These are phyloP conservation scores for Cyclotella cryptica DNA, from an alignment of 108 stramenopile genomes.

Conservation along the genomic window DNA sequence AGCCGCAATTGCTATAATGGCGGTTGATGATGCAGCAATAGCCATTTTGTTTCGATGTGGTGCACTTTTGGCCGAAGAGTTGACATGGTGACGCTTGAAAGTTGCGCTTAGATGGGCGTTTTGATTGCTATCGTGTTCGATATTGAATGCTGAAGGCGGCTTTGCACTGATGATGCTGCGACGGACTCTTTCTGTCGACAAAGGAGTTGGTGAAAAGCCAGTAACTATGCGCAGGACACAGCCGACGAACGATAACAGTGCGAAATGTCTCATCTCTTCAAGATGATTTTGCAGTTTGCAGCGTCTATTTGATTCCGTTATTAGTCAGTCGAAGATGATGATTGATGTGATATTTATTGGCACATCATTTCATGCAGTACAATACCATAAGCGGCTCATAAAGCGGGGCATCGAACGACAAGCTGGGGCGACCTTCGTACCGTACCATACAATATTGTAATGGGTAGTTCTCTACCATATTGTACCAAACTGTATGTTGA, in stretches of 20 bases:
- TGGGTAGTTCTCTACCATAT: too few species aligned
- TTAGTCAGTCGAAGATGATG: too few species aligned
- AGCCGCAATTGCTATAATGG: conserved; percentile 29
- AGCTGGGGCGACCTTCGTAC: too few species aligned
- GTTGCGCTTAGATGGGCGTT: conserved; percentile 2
- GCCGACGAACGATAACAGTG: background rate
- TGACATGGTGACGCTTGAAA: background rate
- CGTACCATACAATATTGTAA: too few species aligned
- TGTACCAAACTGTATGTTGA: too few species aligned
- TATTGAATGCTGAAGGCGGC: conserved; percentile 4
- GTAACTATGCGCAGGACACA: background rate
- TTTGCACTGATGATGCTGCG: conserved; percentile 1
- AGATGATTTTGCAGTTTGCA: background rate
- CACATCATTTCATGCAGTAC: too few species aligned
- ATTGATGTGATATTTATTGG: too few species aligned
- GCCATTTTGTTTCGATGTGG: conserved; percentile 21
- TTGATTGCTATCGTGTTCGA: conserved; percentile 18
- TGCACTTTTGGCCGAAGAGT: conserved; percentile 10
- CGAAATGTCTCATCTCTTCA: conserved; percentile 6
- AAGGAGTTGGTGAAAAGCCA: conserved; percentile 6
- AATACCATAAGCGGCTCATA: too few species aligned
- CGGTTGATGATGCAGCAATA: conserved; percentile 23
- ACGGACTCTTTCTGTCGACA: background rate
- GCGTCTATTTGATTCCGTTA: background rate
- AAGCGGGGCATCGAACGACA: too few species aligned